A percentile compares a stretch with the other conserved stretches of the same genome.
These are phyloP conservation scores for Sclerotinia borealis DNA, from an alignment of 2,329 filamentous ascomycete species.

Conservation along the genomic window DNA sequence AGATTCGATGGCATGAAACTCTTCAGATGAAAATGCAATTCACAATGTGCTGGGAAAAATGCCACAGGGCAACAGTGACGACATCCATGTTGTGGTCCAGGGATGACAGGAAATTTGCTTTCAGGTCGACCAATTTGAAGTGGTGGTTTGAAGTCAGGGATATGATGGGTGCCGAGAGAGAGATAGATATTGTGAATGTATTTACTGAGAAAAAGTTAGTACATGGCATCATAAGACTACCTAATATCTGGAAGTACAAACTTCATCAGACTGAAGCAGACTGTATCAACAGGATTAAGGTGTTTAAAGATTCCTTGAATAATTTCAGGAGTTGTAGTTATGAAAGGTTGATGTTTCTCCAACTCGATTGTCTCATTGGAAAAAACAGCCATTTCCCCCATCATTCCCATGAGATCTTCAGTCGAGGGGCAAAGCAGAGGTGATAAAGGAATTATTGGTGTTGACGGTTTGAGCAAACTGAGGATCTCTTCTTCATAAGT, in stretches of 20 bases:
- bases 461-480: not conserved
- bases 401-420: not conserved
- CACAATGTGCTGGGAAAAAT: constrained; percentile 26
- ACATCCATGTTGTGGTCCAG: constrained; percentile 14
- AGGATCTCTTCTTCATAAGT: not conserved
- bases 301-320: constrained; percentile 18
- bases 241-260: constrained; percentile 9
- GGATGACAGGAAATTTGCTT: constrained; percentile 13
- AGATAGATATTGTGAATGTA: constrained; percentile 17
- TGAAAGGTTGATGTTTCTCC: not conserved
- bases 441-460: not conserved
- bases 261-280: constrained; percentile 21
- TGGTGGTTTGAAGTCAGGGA: not conserved
- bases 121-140: constrained; percentile 19
- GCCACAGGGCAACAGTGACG: constrained; percentile 24
- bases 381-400: not conserved
- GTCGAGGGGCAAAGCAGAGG: not conserved
- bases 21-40: constrained; percentile 26
- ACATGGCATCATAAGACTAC: not conserved
- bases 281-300: constrained; percentile 21
- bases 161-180: not conserved
- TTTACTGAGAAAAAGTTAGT: constrained; percentile 13
- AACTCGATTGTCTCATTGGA: not conserved
- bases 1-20: constrained; percentile 18
- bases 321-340: constrained; percentile 19